Conservation (phyloP, 129 eudicot species). For the Tanacetum coccineum region DNA sequence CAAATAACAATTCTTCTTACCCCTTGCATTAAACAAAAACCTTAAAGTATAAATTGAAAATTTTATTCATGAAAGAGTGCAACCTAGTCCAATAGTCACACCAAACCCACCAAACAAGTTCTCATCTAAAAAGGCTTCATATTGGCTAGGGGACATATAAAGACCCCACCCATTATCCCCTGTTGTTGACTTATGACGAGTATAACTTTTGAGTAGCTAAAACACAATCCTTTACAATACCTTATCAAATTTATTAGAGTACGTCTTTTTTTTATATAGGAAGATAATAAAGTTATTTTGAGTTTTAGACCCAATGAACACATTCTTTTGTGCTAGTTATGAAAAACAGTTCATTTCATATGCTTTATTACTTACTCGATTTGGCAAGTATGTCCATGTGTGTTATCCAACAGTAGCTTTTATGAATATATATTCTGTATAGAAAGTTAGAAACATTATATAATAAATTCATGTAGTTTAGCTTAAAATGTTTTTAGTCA, state of each 20-base stretch:
- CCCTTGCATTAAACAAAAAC: background rate
- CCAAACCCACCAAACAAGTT: conserved; percentile 37
- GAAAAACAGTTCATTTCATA: background rate
- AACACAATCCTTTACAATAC: too few relatives aligned
- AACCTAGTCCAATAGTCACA: conserved; percentile 30
- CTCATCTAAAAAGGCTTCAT: conserved; percentile 18
- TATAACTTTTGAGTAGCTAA: background rate
- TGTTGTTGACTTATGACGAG: conserved; percentile 28
- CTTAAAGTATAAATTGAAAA: background rate
- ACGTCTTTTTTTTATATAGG: background rate
- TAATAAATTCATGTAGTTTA: too few relatives aligned
- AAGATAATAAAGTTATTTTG: background rate
- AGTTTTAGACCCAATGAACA: too few relatives aligned
- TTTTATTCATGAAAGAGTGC: background rate
- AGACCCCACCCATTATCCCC: conserved; percentile 32
- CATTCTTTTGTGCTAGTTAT: too few relatives aligned
- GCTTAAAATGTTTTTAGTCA: too few relatives aligned
- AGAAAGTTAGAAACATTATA: too few relatives aligned
- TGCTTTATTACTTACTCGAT: background rate
- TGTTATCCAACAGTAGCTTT: background rate
- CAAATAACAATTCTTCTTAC: background rate
- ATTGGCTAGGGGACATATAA: conserved; percentile 25
- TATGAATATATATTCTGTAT: background rate
- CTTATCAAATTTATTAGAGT: too few relatives aligned
- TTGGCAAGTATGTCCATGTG: background rate